Conservation (phyloP, 257 asterid species). For the Buddleja alternifolia region DNA sequence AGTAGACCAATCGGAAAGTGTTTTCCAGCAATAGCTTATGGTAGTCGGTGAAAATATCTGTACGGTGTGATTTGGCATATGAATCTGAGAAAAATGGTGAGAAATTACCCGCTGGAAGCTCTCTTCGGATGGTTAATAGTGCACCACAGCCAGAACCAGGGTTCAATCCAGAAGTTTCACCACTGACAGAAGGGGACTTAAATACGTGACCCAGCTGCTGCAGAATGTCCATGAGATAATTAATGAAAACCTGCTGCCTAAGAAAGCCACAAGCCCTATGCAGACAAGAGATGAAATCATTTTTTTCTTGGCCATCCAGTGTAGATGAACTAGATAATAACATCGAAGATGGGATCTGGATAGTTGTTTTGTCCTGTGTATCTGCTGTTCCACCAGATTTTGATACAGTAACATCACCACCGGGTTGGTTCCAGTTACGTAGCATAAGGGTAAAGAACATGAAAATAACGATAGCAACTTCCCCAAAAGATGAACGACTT, state of each 20-base stretch:
- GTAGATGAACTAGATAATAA: conserved; percentile 55
- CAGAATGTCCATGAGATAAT: conserved; percentile 91
- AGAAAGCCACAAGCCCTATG: conserved; percentile 77
- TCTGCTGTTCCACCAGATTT: conserved; percentile 68
- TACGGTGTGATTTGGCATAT: conserved; percentile 89
- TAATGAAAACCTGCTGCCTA: conserved; percentile 83
- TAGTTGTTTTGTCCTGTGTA: conserved; percentile 60
- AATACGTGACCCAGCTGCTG: conserved; percentile 87
- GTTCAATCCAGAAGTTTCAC: conserved; percentile 63
- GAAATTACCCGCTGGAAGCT: conserved; percentile 96
- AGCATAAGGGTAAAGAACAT: conserved; percentile 98
- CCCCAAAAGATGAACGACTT: conserved; percentile 84
- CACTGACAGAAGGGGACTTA: conserved; percentile 67
- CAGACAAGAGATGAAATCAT: conserved; percentile 66
- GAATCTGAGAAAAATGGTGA: conserved; percentile 96
- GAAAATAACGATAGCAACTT: conserved; percentile 77
- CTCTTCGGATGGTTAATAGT: conserved; percentile 80
- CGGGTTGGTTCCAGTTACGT: conserved; percentile 99
- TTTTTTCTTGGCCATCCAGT: conserved; percentile 66
- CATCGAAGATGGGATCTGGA: conserved; percentile 49
- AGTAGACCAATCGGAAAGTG: conserved; percentile 89
- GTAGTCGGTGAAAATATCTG: conserved; percentile 91
- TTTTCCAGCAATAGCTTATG: conserved; percentile 83
- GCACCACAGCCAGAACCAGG: conserved; percentile 92
- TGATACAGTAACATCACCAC: conserved; percentile 65